Conservation (phyloP, 2,329 filamentous ascomycete species). For the Lasiodiplodia hormozganensis region DNA sequence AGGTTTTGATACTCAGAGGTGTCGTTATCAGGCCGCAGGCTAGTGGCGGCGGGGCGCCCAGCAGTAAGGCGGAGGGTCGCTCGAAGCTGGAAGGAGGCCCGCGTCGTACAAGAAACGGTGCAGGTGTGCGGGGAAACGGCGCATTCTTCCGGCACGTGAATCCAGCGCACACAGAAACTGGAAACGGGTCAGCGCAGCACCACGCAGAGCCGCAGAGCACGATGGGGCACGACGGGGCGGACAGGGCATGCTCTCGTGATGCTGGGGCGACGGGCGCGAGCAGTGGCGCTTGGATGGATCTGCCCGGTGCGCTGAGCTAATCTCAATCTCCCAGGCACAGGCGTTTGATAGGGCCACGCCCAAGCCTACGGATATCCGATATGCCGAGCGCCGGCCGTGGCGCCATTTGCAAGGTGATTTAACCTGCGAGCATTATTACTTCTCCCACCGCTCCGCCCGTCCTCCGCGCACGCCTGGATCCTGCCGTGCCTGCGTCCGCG, state of each 20-base stretch:
- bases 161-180: no score
- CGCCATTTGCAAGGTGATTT: conserved; percentile 15
- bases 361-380: conserved; percentile 19
- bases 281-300: conserved; percentile 25
- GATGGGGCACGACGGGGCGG: not conserved
- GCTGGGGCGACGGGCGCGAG: conserved; percentile 18
- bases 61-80: not conserved
- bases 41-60: not conserved
- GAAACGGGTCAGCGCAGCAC: conserved; percentile 6
- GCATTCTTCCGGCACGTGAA: conserved; percentile 13
- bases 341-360: conserved; percentile 19
- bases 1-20: not conserved
- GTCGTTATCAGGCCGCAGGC: not conserved
- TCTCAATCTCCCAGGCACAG: conserved; percentile 26
- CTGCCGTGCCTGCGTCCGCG: conserved; percentile 12
- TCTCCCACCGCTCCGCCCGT: not conserved
- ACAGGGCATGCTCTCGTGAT: conserved; percentile 22
- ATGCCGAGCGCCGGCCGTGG: conserved; percentile 25
- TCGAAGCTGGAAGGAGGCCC: conserved; percentile 1
- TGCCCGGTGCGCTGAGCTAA: conserved; percentile 21
- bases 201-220: conserved; percentile 19
- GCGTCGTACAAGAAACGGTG: not conserved
- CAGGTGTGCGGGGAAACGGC: conserved; percentile 14
- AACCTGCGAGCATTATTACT: conserved; percentile 11
- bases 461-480: not conserved